phyloP scores from a whole-genome alignment of 2,329 filamentous ascomycete genomes.

The Aureobasidium sp. region DNA sequence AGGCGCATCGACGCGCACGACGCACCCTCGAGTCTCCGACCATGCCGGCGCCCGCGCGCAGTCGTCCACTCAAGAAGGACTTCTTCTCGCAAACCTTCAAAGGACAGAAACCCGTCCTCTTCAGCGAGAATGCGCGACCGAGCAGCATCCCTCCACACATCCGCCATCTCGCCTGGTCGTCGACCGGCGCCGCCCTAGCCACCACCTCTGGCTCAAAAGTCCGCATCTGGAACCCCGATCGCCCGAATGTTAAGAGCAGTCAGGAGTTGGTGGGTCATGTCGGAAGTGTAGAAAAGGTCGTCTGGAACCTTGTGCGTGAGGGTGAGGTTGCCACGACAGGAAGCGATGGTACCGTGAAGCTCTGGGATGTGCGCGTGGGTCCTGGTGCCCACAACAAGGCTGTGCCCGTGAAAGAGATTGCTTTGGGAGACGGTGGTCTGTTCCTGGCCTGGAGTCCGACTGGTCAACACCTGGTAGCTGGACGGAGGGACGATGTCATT shows the following conservation, averaged over 20 bases:
- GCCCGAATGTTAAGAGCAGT: constrained; percentile 61
- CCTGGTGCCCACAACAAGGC: constrained; percentile 29
- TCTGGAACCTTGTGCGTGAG: constrained; percentile 69
- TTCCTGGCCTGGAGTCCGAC: constrained; percentile 63
- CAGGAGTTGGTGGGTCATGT: constrained; percentile 51
- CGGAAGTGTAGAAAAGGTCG: constrained; percentile 62
- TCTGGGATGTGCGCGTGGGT: constrained; percentile 68
- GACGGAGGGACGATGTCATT: constrained; percentile 53
- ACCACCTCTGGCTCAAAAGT: constrained; percentile 65
- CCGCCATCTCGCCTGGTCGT: constrained; percentile 67
- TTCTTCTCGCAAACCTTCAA: constrained; percentile 59
- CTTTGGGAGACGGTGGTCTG: constrained; percentile 28
- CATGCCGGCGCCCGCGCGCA: constrained; percentile 34
- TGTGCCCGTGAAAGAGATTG: constrained; percentile 52
- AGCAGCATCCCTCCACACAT: constrained; percentile 24
- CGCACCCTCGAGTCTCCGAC: not conserved
- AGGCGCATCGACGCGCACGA: constrained; percentile 1
- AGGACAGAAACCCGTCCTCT: constrained; percentile 60
- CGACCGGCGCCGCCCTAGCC: constrained; percentile 71
- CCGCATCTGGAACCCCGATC: constrained; percentile 75
- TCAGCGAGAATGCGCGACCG: constrained; percentile 38
- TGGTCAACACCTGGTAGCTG: constrained; percentile 60
- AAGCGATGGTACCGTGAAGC: constrained; percentile 62
- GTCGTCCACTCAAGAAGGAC: constrained; percentile 58
- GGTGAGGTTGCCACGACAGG: constrained; percentile 68